Evolutionary conservation across 2,329 filamentous ascomycete species (phyloP), one percentile per base, ranked within the genome.

Genomic region (Diaporthe capsici): DNA sequence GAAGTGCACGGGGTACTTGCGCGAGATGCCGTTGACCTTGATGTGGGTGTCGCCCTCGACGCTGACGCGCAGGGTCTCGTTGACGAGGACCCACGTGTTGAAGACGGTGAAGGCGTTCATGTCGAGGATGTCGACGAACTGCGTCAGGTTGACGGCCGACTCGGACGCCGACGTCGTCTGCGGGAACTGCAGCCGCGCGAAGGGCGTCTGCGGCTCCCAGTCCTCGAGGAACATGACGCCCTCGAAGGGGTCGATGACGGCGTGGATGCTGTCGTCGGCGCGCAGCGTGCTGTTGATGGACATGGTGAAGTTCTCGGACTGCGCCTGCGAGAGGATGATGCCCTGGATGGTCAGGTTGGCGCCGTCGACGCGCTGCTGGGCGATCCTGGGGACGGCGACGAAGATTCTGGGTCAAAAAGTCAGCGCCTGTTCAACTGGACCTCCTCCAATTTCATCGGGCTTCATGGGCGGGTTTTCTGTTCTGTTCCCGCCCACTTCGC

Each of bases 221-320:
- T 90, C 89, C 78, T 88, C 86, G 63, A 92, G 86, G 80, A 89
- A 91, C 84, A 92, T 88, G 72, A 85, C 84, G 75, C 88, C 90
- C 55, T 85, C 80, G 79, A 92, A 91, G 34, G 84, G 79, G 65
- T 86, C 85, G 77, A 91, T 84, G 67, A 85, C 84, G 79, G 90
- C 90, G 79, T 89, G 86, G 72, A 90, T 86, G 53, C 84, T 85
- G 78, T 87, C 88, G 80, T 89, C 86, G 51, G 88, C 87, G 74
- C 79, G 84, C 80, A 92, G 88, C 73, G 88, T 88, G 76, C 87
- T 89, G 84, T 91, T 88, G 83, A 92, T 88, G 78, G 86, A 80
- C 84, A 92, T 87, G 75, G 82, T 83, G 80, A 90, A 88, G 58
- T 83, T 84, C 63, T 86, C 80, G 72, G 84, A 78, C 76, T 85